Percentiles rank a stretch among this genome's conserved stretches.
phyloP scores from a whole-genome alignment of 306 rosid genomes.

The Rubus idaeus region DNA sequence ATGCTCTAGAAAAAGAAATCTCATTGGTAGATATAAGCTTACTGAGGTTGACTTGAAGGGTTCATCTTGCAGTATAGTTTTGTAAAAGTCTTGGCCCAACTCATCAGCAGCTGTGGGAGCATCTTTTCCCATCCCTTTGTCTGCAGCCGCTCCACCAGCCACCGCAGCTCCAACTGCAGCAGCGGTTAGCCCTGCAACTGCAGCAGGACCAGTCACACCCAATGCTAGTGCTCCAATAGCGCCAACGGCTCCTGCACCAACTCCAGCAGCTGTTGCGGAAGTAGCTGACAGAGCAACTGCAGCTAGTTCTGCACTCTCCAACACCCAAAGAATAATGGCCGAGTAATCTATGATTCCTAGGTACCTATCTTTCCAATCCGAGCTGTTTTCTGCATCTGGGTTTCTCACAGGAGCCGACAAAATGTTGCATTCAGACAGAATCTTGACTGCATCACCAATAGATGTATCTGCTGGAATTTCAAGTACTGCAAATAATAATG shows the following conservation, averaged over 20 bases:
- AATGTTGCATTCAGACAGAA: conserved; percentile 77
- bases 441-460: conserved; percentile 58
- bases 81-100: conserved; percentile 84
- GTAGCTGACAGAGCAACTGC: conserved; percentile 76
- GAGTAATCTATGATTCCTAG: conserved; percentile 86
- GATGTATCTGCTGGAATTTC: conserved; percentile 78
- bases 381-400: conserved; percentile 44
- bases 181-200: conserved; percentile 82
- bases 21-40: conserved; percentile 27
- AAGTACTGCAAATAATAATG: conserved; percentile 48
- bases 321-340: conserved; percentile 78
- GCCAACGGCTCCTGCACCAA: conserved; percentile 78
- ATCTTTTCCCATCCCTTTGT: conserved; percentile 59
- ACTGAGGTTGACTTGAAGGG: conserved; percentile 97
- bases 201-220: conserved; percentile 82
- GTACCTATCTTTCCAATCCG: conserved; percentile 78
- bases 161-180: conserved; percentile 92
- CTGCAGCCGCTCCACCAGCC: conserved; percentile 71
- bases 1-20: neutral
- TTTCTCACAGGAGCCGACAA: conserved; percentile 81
- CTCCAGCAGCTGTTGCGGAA: conserved; percentile 85
- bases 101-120: conserved; percentile 71
- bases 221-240: conserved; percentile 78
- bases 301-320: conserved; percentile 91
- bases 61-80: conserved; percentile 73